A percentile compares a stretch with the other conserved stretches of the same genome.
Evolutionary conservation across 805 yeast genomes (phyloP).

Genomic region (Danielia oregonensis): DNA sequence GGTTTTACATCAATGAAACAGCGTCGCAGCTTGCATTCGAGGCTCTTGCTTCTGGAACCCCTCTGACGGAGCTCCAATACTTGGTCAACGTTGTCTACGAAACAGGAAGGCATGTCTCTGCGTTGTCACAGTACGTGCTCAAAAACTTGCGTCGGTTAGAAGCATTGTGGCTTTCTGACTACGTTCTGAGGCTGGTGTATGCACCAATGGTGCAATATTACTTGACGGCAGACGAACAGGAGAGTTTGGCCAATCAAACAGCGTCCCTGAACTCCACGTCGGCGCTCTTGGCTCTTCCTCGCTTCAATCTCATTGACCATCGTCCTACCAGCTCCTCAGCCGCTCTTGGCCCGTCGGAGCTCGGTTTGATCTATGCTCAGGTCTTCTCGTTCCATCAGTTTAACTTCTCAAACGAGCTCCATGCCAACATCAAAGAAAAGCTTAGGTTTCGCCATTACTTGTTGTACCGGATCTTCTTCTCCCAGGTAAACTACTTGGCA

Average conservation of each 20-base stretch:
- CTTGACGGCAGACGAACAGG: conserved; percentile 15
- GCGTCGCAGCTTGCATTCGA: conserved; percentile 24
- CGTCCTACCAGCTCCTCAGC: conserved; percentile 19
- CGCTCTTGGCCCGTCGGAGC: conserved; percentile 29
- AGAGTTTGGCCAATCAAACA: conserved; percentile 6
- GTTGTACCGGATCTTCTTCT: conserved; percentile 24
- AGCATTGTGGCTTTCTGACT: conserved; percentile 20
- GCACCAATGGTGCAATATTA: conserved; percentile 12
- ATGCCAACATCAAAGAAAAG: conserved; percentile 15
- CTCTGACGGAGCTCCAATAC: conserved; percentile 12
- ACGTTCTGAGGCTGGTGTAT: conserved; percentile 18
- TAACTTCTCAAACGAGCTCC: conserved; percentile 28
- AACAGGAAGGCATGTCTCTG: conserved; percentile 28
- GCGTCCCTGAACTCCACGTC: conserved; percentile 13
- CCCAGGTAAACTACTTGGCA: conserved; percentile 28
- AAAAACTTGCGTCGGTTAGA: conserved; percentile 17
- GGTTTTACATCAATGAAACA: conserved; percentile 21
- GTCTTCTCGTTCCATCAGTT: conserved; percentile 33
- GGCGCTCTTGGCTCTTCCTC: conserved; percentile 18
- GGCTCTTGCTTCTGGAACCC: conserved; percentile 11
- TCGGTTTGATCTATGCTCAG: conserved; percentile 31
- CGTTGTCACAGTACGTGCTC: conserved; percentile 33
- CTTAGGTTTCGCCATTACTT: conserved; percentile 24
- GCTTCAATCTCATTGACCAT: conserved; percentile 19
- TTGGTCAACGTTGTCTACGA: conserved; percentile 22